phyloP scores from a whole-genome alignment of 495 filamentous ascomycete species.

The Penicillium angulare region DNA sequence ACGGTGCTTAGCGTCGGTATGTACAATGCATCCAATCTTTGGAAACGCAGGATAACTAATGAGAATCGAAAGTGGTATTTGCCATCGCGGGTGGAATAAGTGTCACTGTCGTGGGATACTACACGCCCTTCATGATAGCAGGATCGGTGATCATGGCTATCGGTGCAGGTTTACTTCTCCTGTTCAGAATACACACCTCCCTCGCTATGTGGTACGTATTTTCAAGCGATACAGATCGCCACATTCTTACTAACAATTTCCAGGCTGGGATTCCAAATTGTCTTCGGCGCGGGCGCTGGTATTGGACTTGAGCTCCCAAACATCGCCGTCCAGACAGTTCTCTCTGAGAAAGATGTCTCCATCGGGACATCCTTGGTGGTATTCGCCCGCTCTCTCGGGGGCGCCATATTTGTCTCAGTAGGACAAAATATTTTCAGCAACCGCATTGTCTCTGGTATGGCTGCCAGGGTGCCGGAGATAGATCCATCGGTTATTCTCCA shows the following conservation, averaged over 20 bases:
- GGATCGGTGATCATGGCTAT: constrained; percentile 26
- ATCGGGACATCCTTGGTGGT: constrained; percentile 39
- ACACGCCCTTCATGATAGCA: constrained; percentile 35
- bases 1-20: constrained; percentile 27
- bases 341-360: constrained; percentile 31
- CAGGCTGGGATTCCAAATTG: constrained; percentile 31
- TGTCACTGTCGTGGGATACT: constrained; percentile 35
- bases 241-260: too few species aligned
- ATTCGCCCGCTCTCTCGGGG: constrained; percentile 40
- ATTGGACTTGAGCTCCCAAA: constrained; percentile 33
- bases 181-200: constrained; percentile 18
- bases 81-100: constrained; percentile 19
- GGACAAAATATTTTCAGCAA: constrained; percentile 34
- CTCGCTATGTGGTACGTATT: constrained; percentile 16
- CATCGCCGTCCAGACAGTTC: constrained; percentile 38
- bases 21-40: not conserved
- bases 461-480: not conserved
- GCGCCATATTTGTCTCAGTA: constrained; percentile 36
- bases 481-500: not conserved
- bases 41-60: too few species aligned
- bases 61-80: not conserved
- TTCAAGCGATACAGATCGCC: too few species aligned
- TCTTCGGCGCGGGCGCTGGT: constrained; percentile 39
- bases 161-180: constrained; percentile 34
- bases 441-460: constrained; percentile 10